Percentiles rank a stretch among this genome's conserved stretches.
Conservation (phyloP, 139 green algal genomes). For the Chlamydomonas applanata region DNA sequence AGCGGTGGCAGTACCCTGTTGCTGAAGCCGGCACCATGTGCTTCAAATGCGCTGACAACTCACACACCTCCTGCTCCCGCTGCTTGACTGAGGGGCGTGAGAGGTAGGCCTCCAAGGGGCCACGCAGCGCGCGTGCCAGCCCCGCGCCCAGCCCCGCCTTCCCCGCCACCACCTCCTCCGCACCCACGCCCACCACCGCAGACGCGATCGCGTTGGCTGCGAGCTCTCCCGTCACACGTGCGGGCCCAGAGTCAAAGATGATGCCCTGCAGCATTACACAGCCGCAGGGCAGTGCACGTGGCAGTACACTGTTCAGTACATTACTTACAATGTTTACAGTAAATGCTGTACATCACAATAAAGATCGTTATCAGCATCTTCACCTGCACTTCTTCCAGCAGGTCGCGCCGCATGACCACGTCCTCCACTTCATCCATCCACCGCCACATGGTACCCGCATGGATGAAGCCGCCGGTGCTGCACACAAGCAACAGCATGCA, state of each 20-base stretch:
- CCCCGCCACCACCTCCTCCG: constrained; percentile 11
- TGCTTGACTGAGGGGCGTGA: constrained; percentile 10
- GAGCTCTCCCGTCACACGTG: constrained; percentile 25
- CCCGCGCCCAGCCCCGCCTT: neutral
- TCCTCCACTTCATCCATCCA: constrained; percentile 54
- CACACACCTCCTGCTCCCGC: constrained; percentile 25
- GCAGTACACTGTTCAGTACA: too few species aligned
- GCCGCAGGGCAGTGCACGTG: too few species aligned
- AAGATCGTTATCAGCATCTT: too few species aligned
- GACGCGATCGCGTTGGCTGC: constrained; percentile 21
- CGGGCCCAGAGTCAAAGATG: constrained; percentile 38
- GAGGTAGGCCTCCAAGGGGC: constrained; percentile 18
- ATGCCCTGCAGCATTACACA: constrained; percentile 22
- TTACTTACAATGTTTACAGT: neutral
- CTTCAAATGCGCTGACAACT: neutral
- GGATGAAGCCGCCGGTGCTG: constrained; percentile 44
- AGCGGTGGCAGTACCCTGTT: too few species aligned
- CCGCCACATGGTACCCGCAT: constrained; percentile 43
- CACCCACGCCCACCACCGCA: constrained; percentile 13
- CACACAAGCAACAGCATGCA: neutral
- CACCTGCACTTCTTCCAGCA: constrained; percentile 34
- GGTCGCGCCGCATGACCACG: constrained; percentile 31
- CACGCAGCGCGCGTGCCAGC: neutral
- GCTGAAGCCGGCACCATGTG: too few species aligned
- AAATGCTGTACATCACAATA: too few species aligned